phyloP scores from a whole-genome alignment of 192 early-diverging fungal species.

The Obelidium mucronatum region DNA sequence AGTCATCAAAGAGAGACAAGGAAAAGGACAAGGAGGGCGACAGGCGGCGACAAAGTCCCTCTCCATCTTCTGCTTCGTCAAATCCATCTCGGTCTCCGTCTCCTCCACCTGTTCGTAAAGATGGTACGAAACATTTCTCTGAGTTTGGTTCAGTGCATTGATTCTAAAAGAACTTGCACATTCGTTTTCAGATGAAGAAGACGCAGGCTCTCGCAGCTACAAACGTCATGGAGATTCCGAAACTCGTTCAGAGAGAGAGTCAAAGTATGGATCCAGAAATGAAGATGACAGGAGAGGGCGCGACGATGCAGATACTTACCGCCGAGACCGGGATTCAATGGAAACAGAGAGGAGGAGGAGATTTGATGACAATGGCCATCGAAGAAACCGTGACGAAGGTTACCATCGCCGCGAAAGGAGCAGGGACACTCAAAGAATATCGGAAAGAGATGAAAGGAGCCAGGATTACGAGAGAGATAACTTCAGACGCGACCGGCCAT shows the following conservation, averaged over 20 bases:
- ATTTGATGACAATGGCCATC: not conserved
- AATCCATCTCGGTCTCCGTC: not conserved
- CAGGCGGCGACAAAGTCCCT: not conserved
- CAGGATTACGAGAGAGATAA: not conserved
- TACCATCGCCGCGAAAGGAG: not conserved
- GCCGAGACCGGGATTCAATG: not conserved
- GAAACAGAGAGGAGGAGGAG: not conserved
- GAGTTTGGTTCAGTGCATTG: too few species aligned
- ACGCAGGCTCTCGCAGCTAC: too few species aligned
- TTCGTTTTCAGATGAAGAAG: too few species aligned
- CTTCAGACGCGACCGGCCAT: too few species aligned
- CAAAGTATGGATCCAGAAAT: not conserved
- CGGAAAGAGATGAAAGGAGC: not conserved
- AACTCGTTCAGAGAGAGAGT: not conserved
- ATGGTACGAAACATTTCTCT: too few species aligned
- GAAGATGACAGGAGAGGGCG: not conserved
- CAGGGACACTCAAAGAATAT: not conserved
- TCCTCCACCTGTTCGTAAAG: not conserved
- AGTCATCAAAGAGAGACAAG: slow-evolving; percentile 32
- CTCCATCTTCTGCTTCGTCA: not conserved
- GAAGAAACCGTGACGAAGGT: not conserved
- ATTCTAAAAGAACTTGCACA: too few species aligned
- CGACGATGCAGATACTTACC: not conserved
- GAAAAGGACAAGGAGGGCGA: slow-evolving; percentile 18
- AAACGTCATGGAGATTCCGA: not conserved